These are phyloP conservation scores for Trichomonas tenax DNA, from an alignment of 208 protist species.

Conservation along the genomic window DNA sequence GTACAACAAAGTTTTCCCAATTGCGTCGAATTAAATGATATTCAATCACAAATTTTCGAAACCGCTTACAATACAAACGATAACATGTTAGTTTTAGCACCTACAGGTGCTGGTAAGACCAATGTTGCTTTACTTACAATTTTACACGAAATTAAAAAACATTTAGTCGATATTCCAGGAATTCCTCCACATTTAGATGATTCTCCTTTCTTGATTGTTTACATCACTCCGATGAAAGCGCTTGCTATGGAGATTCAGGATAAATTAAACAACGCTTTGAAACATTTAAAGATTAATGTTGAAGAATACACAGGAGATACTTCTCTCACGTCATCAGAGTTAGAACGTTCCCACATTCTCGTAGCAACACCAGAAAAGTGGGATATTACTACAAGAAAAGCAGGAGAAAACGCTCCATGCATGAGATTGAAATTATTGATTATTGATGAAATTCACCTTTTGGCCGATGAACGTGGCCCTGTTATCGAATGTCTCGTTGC, in stretches of 20 bases:
- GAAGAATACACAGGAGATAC: conserved; percentile 92
- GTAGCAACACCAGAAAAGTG: conserved; percentile 98
- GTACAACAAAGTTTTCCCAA: conserved; percentile 30
- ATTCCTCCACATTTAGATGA: neutral
- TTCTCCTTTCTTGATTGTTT: conserved; percentile 86
- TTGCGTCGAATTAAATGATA: conserved; percentile 24
- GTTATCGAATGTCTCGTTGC: conserved; percentile 95
- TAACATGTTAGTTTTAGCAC: conserved; percentile 89
- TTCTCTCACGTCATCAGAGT: conserved; percentile 75
- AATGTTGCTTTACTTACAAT: conserved; percentile 98
- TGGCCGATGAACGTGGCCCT: conserved; percentile 93
- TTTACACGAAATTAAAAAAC: conserved; percentile 70
- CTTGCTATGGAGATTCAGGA: conserved; percentile 94
- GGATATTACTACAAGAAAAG: conserved; percentile 97
- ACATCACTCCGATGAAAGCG: conserved; percentile 99
- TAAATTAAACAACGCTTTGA: conserved; percentile 77
- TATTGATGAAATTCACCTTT: conserved; percentile 96
- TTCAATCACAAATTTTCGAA: conserved; percentile 72
- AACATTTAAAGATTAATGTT: conserved; percentile 46
- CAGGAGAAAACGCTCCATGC: conserved; percentile 55
- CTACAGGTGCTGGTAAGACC: conserved; percentile 98
- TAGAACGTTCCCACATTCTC: conserved; percentile 74
- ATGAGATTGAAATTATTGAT: conserved; percentile 67
- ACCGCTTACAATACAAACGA: conserved; percentile 79
- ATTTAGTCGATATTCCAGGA: conserved; percentile 26